Base-by-base conservation (phyloP, 305 asterid species). In the Solanum hybrid region DNA sequence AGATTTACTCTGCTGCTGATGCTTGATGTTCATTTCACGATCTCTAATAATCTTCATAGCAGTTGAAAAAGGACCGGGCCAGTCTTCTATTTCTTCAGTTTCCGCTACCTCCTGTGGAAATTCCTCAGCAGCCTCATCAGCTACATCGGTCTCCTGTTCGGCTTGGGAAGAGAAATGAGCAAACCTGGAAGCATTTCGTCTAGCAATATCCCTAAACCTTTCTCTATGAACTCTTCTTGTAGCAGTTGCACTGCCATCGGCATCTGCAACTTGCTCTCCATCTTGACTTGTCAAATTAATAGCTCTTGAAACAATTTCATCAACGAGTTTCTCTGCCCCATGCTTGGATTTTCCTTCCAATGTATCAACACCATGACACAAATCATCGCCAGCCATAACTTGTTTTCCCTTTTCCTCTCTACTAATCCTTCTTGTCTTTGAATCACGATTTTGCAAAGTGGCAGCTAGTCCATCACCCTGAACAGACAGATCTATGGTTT, bases 61-160 rank as follows among this genome's bases (percentile, higher is more conserved):
- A 87, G 99, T 97, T 66, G 98, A 95, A 93, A 96, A 97, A 24
- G 97, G 98, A 88, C 99, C 99, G 7, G 99, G 99, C 99, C 99
- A 97, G 92, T 97, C 98, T 91, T 96, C 97, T 71, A 22, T 79
- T 86, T 79, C 93, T 78, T 77, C 80, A 35, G 76, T 19, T 7
- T 84, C 90, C 24, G 56, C 80, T 77, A 87, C 95, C 34, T 91
- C 91, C 69, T 64, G 82, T 76, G 95, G 91, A 86, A 40, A 78
- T 35, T 92, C 95, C 87, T 86, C 75, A 35, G 86, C 92, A 89
- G 93, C 90, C 90, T 66, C 93, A 91, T 87, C 91, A 87, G 69
- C 86, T 73, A 86, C 88, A 81, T 5, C 78, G 89, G 87, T 85
- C 24, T 90, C 93, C 78, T 92, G 89, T 86, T 94, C 97, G 27